Evolutionary conservation across 352 stramenopile genomes (phyloP), one percentile per base, ranked within the genome.

Genomic region (Phytophthora ohioensis): DNA sequence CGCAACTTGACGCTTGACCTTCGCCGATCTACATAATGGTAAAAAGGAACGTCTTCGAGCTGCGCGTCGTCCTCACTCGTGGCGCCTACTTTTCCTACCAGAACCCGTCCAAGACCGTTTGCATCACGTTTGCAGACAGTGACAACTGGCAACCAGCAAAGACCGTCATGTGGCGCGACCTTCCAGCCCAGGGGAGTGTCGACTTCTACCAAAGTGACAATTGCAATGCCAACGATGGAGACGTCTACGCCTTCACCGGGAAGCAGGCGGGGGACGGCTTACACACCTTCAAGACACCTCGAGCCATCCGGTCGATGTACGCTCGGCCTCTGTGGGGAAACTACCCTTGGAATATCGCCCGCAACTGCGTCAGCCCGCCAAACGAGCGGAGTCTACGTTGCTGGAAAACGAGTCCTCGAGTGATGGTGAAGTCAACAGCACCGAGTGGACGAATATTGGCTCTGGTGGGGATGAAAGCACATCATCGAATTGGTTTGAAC

Each of bases 401-500:
- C 21, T 59, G 38, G 27, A 15, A 8, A 66, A 55, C 12, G 46
- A 62, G 38, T 48, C 34, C 1, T n/a, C 47, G 10, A 47, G 42
- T 30, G 32, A 39, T 31, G 55, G 12, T 39, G 64, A 54, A 0
- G 38, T 39, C n/a, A 64, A 70, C 17, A 10, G 5, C 7, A 70
- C 38, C 13, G 62, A 57, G 36, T 42, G 34, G 34, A 21, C 21
- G 13, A 32, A 3, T 27, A 17, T 51, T 57, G 43, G 46, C 0
- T 57, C 46, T 6, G 15, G 21, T 7, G 21, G 30, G 21, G 35
- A 57, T 27, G 43, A 58, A 21, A 10, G 5, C 8, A 32, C 12
- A n/a, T 67, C 64, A 13, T 57, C 48, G 0, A 71, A 71, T 31
- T 71, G 56, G 64, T 67, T 60, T 34, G 56, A 61, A n/a, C 48